Conservation (phyloP, 768 basidiomycete genomes). For the Rhizopogon vesiculosus region DNA sequence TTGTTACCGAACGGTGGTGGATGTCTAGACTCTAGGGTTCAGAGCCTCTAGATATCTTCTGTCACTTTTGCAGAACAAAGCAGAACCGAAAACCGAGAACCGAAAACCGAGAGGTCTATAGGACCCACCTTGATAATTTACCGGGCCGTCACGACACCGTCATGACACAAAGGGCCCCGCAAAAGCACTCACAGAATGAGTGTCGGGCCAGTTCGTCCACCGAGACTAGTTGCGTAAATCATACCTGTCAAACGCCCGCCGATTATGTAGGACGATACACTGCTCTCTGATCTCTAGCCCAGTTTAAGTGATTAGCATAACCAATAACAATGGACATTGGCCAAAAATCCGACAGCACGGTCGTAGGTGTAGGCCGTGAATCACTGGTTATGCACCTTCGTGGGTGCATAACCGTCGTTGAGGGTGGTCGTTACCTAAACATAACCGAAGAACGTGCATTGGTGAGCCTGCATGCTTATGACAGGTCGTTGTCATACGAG, state of each 20-base stretch:
- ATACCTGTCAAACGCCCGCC: conserved; percentile 28
- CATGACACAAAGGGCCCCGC: conserved; percentile 30
- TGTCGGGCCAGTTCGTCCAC: conserved; percentile 32
- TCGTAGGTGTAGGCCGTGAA: too few species aligned
- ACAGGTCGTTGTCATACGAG: background rate
- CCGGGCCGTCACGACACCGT: too few species aligned
- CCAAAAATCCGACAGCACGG: too few species aligned
- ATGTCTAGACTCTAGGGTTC: background rate
- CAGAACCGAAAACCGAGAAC: background rate
- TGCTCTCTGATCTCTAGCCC: conserved; percentile 16
- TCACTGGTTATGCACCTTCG: too few species aligned
- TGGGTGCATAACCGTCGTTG: too few species aligned
- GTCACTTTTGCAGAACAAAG: background rate
- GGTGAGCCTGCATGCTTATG: too few species aligned
- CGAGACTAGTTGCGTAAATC: conserved; percentile 32
- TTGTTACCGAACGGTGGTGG: conserved; percentile 49
- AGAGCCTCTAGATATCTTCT: background rate
- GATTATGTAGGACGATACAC: conserved; percentile 15
- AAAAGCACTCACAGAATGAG: conserved; percentile 8
- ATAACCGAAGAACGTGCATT: background rate
- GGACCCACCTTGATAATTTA: conserved; percentile 35
- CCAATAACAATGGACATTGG: background rate
- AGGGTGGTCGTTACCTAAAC: background rate
- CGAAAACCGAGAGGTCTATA: conserved; percentile 22
- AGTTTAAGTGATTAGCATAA: background rate